Conservation (phyloP, 2,329 filamentous ascomycete species). For the Cladosporium sp. region DNA sequence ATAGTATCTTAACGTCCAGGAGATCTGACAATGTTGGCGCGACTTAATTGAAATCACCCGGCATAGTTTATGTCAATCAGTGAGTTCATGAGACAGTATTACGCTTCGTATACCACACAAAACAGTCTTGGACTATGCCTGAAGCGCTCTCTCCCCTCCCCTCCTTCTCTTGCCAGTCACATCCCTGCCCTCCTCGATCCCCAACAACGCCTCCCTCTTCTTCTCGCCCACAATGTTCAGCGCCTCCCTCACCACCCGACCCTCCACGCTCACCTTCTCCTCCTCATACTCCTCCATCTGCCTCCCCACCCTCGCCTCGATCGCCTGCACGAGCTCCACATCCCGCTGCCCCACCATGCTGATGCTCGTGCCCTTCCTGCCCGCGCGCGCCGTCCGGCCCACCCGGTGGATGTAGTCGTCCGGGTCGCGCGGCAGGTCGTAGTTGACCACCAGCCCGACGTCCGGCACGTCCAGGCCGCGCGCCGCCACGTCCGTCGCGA, state of each 20-base stretch:
- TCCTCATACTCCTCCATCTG: constrained; percentile 80
- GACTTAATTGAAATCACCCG: no score
- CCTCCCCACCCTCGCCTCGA: constrained; percentile 74
- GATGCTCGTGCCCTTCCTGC: constrained; percentile 72
- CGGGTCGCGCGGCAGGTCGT: constrained; percentile 89
- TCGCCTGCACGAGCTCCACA: constrained; percentile 81
- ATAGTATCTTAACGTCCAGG: no score
- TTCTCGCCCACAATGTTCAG: constrained; percentile 91
- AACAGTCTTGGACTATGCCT: not conserved
- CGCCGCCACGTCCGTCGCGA: constrained; percentile 91
- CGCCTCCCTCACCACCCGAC: constrained; percentile 73
- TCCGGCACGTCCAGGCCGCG: constrained; percentile 93
- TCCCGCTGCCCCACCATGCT: constrained; percentile 91
- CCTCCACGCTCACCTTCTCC: constrained; percentile 91
- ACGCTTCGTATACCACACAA: no score
- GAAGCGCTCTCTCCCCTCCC: not conserved
- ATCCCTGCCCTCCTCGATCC: constrained; percentile 88
- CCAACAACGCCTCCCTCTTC: constrained; percentile 83
- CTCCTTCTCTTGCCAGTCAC: constrained; percentile 67
- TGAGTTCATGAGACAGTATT: no score
- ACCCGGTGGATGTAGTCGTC: constrained; percentile 98
- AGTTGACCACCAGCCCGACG: constrained; percentile 86
- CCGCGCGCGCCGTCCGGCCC: constrained; percentile 89
- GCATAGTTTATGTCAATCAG: no score
- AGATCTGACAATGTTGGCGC: no score